Base-by-base conservation (phyloP, 2,329 filamentous ascomycete species). In the Alternaria brassicae region DNA sequence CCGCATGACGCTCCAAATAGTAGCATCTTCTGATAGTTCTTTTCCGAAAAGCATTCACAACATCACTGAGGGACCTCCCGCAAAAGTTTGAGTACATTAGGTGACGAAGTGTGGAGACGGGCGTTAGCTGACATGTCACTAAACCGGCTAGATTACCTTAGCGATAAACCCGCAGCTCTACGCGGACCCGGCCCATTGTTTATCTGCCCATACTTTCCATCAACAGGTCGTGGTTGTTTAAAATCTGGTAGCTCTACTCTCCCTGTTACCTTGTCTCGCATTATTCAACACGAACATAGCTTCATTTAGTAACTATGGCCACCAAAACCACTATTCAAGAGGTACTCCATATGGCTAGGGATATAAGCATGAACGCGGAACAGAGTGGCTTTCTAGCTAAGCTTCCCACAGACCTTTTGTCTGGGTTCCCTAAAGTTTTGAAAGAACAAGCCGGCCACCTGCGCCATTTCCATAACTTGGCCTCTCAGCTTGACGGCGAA, bases 401-500 rank as follows among this genome's bases (percentile, higher is more conserved):
- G n/a, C 37, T 40, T 40, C 10, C 37, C 4, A 9, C 21, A 12
- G 37, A 40, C 17, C 21, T 40, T 21, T 13, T 47, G 44, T 51
- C 23, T 21, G 45, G 13, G 17, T 50, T 44, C 55, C 45, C 64
- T 10, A 69, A 67, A 32, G 58, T 72, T 30, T 58, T 37, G 10
- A 37, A 21, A 2, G 53, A 69, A 17, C 77, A 78, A 61, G 67
- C 65, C 3, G 77, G 76, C 0, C 77, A 79, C 56, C 40, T 78
- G n/a, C 73, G 77, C 0, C 77, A 79, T 57, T 75, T 75, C 49
- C 67, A 79, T 59, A 79, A 79, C 53, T 66, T 79, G 6, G 65
- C 63, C 12, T 60, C 74, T 1, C 93, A 93, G 97, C 77, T 97
- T 92, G 56, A 96, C 91, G 74, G 93, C 88, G 72, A 97, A 96